Base-by-base conservation (phyloP, 148 eudicot genomes). In the Fagopyrum homotropicum region DNA sequence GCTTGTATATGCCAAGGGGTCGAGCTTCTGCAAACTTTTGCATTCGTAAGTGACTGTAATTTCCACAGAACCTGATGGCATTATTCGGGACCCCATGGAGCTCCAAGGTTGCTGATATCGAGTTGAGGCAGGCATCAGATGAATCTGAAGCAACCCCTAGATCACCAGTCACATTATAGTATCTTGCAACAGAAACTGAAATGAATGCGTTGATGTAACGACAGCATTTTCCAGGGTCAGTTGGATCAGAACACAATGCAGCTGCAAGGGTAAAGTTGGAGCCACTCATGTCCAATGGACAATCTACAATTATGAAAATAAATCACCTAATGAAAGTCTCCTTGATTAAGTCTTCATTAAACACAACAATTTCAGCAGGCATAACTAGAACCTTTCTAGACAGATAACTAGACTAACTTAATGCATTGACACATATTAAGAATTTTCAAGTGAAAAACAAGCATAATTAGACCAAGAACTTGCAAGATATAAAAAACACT, bases 231-330 rank as follows among this genome's bases (percentile, higher is more conserved):
- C 82, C 93, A 78, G 97, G 89, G 2, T 81, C 86, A 74, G 79
- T 83, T 45, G 80, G 82, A 30, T 75, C 82, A 56, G 98, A 89
- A 78, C 99, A 95, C n/a, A 89, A 52, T 30, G 92, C 80, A 75
- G 99, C 89, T 63, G 88, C 87, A 8, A 87, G 79, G 7, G 97
- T 89, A 73, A 90, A 85, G 80, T 95, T 95, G 55, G 90, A 79
- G 63, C 87, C 85, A 47, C 84, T 87, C 78, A 95, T 77, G 79
- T 92, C 89, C 84, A 95, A 85, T n/a, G 98, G 99, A 78, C 99
- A 95, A 80, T 85, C 99, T 95, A 89, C 79, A 79, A 69, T 40
- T 14, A 4, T 40, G 71, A 40, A 35, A 66, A 40, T 35, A 14
- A 30, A 30, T 57, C 29, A 57, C 29, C 63, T 7, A 57, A 6